These are phyloP conservation scores for Dioszegia hungarica DNA, from an alignment of 768 basidiomycete genomes.

Conservation along the genomic window DNA sequence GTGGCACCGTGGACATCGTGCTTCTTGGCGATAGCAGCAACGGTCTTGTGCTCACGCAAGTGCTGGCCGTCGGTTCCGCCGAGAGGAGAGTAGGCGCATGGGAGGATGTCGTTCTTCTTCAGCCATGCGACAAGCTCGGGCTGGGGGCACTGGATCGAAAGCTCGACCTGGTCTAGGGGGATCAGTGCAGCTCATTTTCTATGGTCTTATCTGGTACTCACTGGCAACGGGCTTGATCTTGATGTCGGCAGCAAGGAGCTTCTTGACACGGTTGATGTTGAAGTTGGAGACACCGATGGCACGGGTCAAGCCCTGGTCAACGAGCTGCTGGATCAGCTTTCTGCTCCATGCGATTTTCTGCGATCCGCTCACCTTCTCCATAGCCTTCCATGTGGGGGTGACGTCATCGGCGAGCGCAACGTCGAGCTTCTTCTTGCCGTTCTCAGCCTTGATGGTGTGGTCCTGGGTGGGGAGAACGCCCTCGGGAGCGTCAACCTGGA, in stretches of 20 bases:
- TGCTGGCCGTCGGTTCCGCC: conserved; percentile 59
- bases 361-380: conserved; percentile 53
- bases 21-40: conserved; percentile 57
- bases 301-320: conserved; percentile 67
- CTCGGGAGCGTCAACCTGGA: conserved; percentile 28
- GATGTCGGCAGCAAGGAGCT: conserved; percentile 20
- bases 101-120: conserved; percentile 60
- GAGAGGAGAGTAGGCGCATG: conserved; percentile 73
- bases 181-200: conserved; percentile 56
- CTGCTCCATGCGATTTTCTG: background rate
- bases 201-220: conserved; percentile 44
- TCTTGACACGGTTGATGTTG: conserved; percentile 56
- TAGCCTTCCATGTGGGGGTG: conserved; percentile 73
- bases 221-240: conserved; percentile 28
- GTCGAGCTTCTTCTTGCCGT: conserved; percentile 56
- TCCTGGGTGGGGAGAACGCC: conserved; percentile 17
- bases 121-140: conserved; percentile 71
- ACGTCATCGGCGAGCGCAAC: conserved; percentile 62
- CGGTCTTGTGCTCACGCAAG: conserved; percentile 61
- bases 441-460: conserved; percentile 43
- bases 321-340: conserved; percentile 56
- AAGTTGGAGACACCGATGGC: conserved; percentile 85
- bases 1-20: conserved; percentile 70
- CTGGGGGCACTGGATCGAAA: conserved; percentile 73
- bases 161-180: conserved; percentile 73